These are phyloP conservation scores for Anacardium occidentale DNA, from an alignment of 345 rosid species.

Conservation along the genomic window DNA sequence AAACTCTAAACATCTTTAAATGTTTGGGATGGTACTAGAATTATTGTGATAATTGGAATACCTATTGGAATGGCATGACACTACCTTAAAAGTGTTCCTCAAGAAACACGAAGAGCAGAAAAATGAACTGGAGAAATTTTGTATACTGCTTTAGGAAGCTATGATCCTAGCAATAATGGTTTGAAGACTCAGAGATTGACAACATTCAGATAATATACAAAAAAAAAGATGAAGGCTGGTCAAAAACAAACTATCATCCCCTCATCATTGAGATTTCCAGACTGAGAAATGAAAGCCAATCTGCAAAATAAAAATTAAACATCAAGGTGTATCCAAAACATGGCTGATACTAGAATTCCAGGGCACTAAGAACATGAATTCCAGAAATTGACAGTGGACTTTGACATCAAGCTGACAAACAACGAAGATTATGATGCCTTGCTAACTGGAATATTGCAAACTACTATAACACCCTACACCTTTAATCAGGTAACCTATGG, in stretches of 20 bases:
- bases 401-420: background rate
- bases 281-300: constrained; percentile 2
- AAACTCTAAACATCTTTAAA: constrained; percentile 10
- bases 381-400: background rate
- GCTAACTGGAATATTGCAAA: too few species aligned
- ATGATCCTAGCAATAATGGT: constrained; percentile 16
- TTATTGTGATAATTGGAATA: constrained; percentile 22
- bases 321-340: constrained; percentile 8
- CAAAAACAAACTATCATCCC: background rate
- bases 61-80: constrained; percentile 15
- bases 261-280: constrained; percentile 9
- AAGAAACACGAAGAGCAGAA: background rate
- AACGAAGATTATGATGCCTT: background rate
- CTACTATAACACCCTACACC: too few species aligned
- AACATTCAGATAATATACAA: constrained; percentile 32
- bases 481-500: too few species aligned
- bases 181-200: constrained; percentile 21
- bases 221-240: constrained; percentile 1
- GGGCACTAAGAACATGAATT: background rate
- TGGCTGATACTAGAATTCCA: background rate
- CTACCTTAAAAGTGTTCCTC: constrained; percentile 12
- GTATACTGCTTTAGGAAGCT: constrained; percentile 13
- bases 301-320: constrained; percentile 17
- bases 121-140: background rate
- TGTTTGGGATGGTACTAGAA: constrained; percentile 17